Conservation (phyloP, 345 rosid species). For the Pistacia vera region DNA sequence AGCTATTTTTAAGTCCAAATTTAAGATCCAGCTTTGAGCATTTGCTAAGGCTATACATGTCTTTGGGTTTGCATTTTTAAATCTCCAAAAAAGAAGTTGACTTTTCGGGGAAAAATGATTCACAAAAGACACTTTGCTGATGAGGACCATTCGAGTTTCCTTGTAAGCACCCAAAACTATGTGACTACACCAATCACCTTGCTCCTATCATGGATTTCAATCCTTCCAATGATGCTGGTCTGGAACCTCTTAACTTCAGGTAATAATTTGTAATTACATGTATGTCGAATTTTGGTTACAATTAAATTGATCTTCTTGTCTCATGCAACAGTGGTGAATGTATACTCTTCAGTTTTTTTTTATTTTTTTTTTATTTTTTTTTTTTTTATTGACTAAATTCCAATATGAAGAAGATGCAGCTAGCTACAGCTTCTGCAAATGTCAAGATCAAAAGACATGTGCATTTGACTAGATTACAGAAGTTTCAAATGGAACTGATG, state of each 20-base stretch:
- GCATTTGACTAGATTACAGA: slow-evolving; percentile 8
- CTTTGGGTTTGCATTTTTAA: not conserved
- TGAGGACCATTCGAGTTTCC: slow-evolving; percentile 42
- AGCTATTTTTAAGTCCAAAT: not conserved
- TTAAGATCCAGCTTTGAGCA: not conserved
- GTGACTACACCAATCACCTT: slow-evolving; percentile 32
- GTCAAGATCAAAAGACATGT: slow-evolving; percentile 28
- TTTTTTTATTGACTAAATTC: slow-evolving; percentile 16
- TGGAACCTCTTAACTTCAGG: slow-evolving; percentile 34
- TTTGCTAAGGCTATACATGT: not conserved
- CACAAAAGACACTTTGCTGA: slow-evolving; percentile 52
- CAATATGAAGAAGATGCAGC: slow-evolving; percentile 30
- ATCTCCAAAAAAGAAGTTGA: not conserved
- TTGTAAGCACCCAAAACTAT: slow-evolving; percentile 46
- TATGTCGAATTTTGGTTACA: no score
- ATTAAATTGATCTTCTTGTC: not conserved
- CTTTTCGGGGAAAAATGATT: slow-evolving; percentile 45
- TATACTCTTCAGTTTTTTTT: not conserved
- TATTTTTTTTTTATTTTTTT: slow-evolving; percentile 14
- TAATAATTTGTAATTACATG: slow-evolving; percentile 16
- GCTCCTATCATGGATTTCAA: slow-evolving; percentile 20
- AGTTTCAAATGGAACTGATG: slow-evolving; percentile 12
- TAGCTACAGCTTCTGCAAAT: slow-evolving; percentile 20
- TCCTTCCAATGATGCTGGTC: slow-evolving; percentile 18
- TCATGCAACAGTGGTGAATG: not conserved